These are phyloP conservation scores for Leptographium flavum DNA, from an alignment of 2,329 filamentous ascomycete genomes.

Conservation along the genomic window DNA sequence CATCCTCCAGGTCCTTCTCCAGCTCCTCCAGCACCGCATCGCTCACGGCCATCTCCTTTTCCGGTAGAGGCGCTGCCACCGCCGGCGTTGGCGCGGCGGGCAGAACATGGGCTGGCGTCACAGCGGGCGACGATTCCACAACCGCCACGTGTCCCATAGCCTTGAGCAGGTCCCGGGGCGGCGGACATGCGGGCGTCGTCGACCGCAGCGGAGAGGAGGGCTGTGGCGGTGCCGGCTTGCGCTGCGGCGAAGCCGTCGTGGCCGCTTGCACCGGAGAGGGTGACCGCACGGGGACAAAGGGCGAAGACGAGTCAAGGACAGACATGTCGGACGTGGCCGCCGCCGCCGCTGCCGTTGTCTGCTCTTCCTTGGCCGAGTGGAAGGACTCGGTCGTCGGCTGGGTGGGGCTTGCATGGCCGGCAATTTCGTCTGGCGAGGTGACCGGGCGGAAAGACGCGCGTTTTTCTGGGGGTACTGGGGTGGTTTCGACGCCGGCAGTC, in stretches of 20 bases:
- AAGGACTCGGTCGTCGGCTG: slow-evolving; percentile 23
- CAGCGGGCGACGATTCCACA: background rate
- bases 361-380: slow-evolving; percentile 30
- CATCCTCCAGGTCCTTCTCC: background rate
- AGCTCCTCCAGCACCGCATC: background rate
- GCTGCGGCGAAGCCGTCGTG: slow-evolving; percentile 6
- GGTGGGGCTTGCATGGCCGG: slow-evolving; percentile 14
- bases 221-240: slow-evolving; percentile 1
- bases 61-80: background rate
- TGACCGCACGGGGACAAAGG: slow-evolving; percentile 7
- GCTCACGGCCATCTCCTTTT: background rate
- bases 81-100: slow-evolving; percentile 6
- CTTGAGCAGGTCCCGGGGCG: slow-evolving; percentile 7
- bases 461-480: background rate
- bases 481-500: background rate
- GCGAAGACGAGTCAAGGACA: slow-evolving; percentile 6
- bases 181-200: slow-evolving; percentile 10
- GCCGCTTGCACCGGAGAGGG: slow-evolving; percentile 10
- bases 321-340: background rate
- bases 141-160: slow-evolving; percentile 2
- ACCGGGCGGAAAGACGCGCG: background rate
- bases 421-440: slow-evolving; percentile 4
- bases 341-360: slow-evolving; percentile 15
- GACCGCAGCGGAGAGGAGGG: slow-evolving; percentile 10
- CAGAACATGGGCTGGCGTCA: background rate